Evolutionary conservation across 306 rosid species (phyloP).

Genomic region (Casuarina equisetifolia): DNA sequence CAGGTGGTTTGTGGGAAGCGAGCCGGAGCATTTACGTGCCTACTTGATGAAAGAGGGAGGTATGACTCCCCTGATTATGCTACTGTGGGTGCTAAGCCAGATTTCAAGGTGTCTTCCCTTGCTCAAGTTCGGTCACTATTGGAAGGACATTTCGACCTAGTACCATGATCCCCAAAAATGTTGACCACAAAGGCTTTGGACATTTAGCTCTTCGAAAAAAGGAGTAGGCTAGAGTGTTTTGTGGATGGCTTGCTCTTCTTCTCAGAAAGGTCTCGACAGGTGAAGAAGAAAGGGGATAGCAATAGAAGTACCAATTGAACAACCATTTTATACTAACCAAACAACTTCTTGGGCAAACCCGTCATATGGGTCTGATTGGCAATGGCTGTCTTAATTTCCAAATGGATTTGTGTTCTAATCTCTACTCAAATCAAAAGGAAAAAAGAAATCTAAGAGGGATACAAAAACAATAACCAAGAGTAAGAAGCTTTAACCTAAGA

Average conservation of each 20-base stretch:
- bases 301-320: not conserved
- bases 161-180: slow-evolving; percentile 43
- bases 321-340: not conserved
- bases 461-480: no score
- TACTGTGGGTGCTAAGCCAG: slow-evolving; percentile 52
- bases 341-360: no score
- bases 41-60: slow-evolving; percentile 82
- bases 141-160: slow-evolving; percentile 66
- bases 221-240: not conserved
- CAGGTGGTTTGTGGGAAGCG: slow-evolving; percentile 84
- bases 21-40: slow-evolving; percentile 87
- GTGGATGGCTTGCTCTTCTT: not conserved
- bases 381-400: no score
- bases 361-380: no score
- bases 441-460: no score
- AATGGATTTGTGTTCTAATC: no score
- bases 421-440: no score
- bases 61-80: slow-evolving; percentile 58
- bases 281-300: not conserved
- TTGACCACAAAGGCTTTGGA: not conserved
- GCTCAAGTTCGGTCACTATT: slow-evolving; percentile 54
- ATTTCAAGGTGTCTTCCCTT: slow-evolving; percentile 84
- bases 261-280: not conserved
- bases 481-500: no score
- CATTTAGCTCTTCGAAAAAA: not conserved